Base-by-base conservation (phyloP, 169 alveolate species). In the Hammondia hammondi region DNA sequence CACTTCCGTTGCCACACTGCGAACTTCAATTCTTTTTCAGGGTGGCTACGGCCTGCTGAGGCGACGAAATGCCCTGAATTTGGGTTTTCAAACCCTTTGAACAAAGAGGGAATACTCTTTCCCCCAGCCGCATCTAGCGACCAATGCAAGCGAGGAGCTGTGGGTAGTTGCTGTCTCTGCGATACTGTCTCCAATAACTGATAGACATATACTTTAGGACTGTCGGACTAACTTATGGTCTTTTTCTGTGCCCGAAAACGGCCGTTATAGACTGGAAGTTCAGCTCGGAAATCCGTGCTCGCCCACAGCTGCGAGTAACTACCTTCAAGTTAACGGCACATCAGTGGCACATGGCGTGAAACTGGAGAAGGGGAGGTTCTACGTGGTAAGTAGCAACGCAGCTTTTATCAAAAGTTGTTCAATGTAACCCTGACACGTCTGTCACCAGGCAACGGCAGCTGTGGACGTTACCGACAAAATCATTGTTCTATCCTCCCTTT, bases 221-320 rank as follows among this genome's bases (percentile, higher is more conserved):
- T 93, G 95, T 32, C 61, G 67, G 17, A 52, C 93, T 17, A 93
- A 93, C 93, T 93, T 93, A 52, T 93, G 95, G 95, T 93, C 95
- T 5, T 0, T 93, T 12, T 37, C 88, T 2, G 71, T 93, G 35
- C 90, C 95, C 35, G 93, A 39, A 21, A 56, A 85, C 71, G 95
- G 95, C 32, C 52, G 35, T 5, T 93, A 93, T 73, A 24, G 52
- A 35, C 27, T 93, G 81, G 88, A 67, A 35, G 93, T 87, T 43
- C 95, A 85, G 46, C 61, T 93, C n/a, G 95, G 90, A 67, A 52
- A 67, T 48, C 95, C 95, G 46, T 93, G 94, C 46, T 32, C n/a
- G 48, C 46, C 95, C 48, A 70, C 21, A 7, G 24, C 39, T 43
- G 95, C 43, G 24, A 87, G 43, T 27, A 48, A 52, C 70, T 73